Percentiles rank a stretch among this genome's conserved stretches.
These are phyloP conservation scores for Lobosporangium transversale DNA, from an alignment of 192 early-diverging fungal genomes.

Conservation along the genomic window DNA sequence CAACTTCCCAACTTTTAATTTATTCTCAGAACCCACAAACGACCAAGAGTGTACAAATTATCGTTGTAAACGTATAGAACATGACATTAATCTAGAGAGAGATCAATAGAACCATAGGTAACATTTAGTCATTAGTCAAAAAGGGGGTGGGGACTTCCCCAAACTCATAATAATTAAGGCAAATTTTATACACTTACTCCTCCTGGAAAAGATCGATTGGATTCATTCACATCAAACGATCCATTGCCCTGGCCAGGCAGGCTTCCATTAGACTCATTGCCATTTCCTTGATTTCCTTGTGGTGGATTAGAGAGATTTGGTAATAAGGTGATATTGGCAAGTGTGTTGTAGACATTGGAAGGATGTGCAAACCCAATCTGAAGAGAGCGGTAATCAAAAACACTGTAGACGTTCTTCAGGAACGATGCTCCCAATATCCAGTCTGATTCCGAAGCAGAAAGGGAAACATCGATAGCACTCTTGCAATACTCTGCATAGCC, in stretches of 20 bases:
- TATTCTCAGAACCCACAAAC: not conserved
- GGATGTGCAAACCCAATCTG: conserved; percentile 41
- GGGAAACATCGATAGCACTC: conserved; percentile 38
- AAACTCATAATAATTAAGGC: too few species aligned
- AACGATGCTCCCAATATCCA: conserved; percentile 48
- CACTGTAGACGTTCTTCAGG: conserved; percentile 47
- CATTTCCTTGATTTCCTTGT: conserved; percentile 5
- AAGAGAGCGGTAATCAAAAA: conserved; percentile 36
- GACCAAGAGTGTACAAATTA: not conserved
- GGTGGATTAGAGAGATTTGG: conserved; percentile 36
- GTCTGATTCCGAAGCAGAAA: conserved; percentile 18
- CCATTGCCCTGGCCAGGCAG: conserved; percentile 6
- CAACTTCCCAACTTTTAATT: not conserved
- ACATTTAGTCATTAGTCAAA: too few species aligned
- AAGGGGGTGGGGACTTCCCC: too few species aligned
- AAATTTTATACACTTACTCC: not conserved
- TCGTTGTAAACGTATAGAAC: conserved; percentile 4
- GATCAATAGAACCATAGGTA: too few species aligned
- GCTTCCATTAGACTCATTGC: conserved; percentile 14
- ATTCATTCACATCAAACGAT: conserved; percentile 1
- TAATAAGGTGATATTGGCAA: conserved; percentile 29
- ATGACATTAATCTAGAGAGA: conserved; percentile 6
- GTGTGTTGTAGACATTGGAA: conserved; percentile 41
- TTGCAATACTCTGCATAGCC: conserved; percentile 52
- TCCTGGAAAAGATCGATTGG: not conserved